These are phyloP conservation scores for Helichrysum umbraculigerum DNA, from an alignment of 129 eudicot species.

Conservation along the genomic window DNA sequence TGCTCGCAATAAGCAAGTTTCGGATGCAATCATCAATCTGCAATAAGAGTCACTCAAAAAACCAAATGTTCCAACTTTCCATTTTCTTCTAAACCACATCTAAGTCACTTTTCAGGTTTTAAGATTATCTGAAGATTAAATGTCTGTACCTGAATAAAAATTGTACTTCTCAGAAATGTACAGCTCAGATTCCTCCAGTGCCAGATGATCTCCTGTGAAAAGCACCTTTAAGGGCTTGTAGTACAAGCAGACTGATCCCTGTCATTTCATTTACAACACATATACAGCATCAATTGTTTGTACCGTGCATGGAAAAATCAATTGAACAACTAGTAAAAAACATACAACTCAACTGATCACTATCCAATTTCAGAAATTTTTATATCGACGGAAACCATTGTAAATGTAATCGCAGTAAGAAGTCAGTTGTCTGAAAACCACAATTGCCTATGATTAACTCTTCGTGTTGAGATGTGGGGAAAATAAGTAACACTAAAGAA, in stretches of 20 bases:
- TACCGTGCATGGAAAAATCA: not conserved
- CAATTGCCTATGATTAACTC: no score
- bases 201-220: slow-evolving; percentile 72
- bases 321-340: slow-evolving; percentile 1
- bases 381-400: not conserved
- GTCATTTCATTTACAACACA: slow-evolving; percentile 20
- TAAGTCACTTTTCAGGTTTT: not conserved
- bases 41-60: not conserved
- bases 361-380: not conserved
- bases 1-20: not conserved
- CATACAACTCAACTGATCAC: not conserved
- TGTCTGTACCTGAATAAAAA: slow-evolving; percentile 53
- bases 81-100: not conserved
- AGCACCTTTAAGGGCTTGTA: slow-evolving; percentile 63
- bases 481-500: no score
- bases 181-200: slow-evolving; percentile 39
- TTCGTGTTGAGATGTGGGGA: no score
- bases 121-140: not conserved
- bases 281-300: not conserved
- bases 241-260: slow-evolving; percentile 77
- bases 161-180: slow-evolving; percentile 49
- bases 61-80: not conserved
- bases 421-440: no score
- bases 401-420: not conserved
- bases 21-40: not conserved